Percentiles rank a stretch among this genome's conserved stretches.
Evolutionary conservation across 129 eudicot genomes (phyloP).

Genomic region (Glebionis coronaria): DNA sequence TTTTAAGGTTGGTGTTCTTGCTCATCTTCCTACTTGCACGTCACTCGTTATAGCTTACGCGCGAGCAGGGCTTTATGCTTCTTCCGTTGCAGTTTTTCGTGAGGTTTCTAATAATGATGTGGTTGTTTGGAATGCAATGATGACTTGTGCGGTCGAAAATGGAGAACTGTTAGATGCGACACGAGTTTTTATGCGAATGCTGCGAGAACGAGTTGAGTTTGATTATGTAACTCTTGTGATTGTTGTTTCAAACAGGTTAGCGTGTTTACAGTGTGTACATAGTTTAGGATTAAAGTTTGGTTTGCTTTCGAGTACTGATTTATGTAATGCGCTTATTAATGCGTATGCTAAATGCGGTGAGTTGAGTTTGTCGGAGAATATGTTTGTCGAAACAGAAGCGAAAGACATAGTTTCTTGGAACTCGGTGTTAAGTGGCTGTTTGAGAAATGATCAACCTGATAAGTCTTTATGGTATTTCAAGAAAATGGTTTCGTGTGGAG

Average conservation of each 20-base stretch:
- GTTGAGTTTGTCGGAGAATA: constrained; percentile 42
- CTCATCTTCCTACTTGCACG: constrained; percentile 46
- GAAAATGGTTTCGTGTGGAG: constrained; percentile 37
- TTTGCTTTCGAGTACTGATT: constrained; percentile 35
- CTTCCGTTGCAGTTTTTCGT: constrained; percentile 36
- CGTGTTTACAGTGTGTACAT: constrained; percentile 36
- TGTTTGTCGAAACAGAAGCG: constrained; percentile 35
- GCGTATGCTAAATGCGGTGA: constrained; percentile 53
- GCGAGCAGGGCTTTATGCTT: constrained; percentile 35
- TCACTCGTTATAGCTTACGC: constrained; percentile 50
- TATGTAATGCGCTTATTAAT: constrained; percentile 47
- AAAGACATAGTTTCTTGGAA: constrained; percentile 59
- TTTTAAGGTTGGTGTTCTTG: constrained; percentile 47
- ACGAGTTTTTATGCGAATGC: constrained; percentile 43
- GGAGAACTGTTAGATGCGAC: constrained; percentile 17
- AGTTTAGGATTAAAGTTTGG: constrained; percentile 46
- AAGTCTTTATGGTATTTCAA: constrained; percentile 50
- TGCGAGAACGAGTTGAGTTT: constrained; percentile 39
- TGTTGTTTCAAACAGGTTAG: constrained; percentile 33
- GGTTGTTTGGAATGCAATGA: constrained; percentile 70
- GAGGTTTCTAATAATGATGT: constrained; percentile 52
- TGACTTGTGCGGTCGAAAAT: constrained; percentile 39
- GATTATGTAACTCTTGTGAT: constrained; percentile 56
- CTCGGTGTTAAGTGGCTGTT: constrained; percentile 51
- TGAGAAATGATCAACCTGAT: constrained; percentile 38